These are phyloP conservation scores for Parathielavia appendiculata DNA, from an alignment of 495 filamentous ascomycete genomes.

Conservation along the genomic window DNA sequence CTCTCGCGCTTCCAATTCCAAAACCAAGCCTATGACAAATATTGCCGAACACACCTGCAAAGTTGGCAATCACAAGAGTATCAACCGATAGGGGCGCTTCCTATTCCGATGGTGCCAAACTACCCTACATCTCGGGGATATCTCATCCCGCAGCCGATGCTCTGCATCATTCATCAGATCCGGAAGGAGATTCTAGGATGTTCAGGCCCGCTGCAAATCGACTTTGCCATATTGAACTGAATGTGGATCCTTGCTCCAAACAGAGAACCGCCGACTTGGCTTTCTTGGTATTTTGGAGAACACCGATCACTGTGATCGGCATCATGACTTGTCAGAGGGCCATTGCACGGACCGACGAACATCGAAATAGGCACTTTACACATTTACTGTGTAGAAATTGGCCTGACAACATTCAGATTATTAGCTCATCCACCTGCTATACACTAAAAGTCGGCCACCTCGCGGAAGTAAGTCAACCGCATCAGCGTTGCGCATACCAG, in stretches of 20 bases:
- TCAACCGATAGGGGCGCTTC: neutral
- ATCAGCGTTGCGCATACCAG: neutral
- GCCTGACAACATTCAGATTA: too few species aligned
- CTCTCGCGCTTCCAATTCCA: too few species aligned
- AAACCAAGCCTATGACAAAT: conserved; percentile 2
- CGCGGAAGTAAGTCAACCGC: neutral
- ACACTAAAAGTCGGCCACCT: neutral
- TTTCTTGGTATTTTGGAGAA: conserved; percentile 8
- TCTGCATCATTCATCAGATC: neutral
- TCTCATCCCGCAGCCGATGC: too few species aligned
- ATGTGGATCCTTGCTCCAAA: conserved; percentile 14
- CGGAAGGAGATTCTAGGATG: neutral
- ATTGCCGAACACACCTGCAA: neutral
- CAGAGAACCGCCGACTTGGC: conserved; percentile 22
- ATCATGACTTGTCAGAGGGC: neutral
- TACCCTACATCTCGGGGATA: too few species aligned
- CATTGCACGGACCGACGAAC: too few species aligned
- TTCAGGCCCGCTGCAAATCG: neutral
- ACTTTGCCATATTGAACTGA: conserved; percentile 10
- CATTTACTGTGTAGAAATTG: too few species aligned
- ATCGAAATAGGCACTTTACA: too few species aligned
- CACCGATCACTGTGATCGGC: neutral
- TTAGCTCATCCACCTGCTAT: neutral
- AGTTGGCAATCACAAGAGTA: neutral
- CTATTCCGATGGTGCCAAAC: neutral